These are phyloP conservation scores for Yamadazyma buinensis DNA, from an alignment of 1,139 yeast genomes.

Conservation along the genomic window DNA sequence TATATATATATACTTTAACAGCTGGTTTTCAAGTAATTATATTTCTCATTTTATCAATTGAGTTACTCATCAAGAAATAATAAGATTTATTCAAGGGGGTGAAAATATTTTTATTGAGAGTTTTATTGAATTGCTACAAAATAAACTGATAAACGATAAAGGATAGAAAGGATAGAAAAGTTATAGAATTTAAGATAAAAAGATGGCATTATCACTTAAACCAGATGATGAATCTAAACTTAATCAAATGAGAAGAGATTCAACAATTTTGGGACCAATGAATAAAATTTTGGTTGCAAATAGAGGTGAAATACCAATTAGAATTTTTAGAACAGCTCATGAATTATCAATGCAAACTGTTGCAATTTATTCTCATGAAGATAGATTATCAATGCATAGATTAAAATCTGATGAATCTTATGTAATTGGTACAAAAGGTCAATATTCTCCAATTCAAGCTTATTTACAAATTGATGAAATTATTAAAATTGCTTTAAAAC, in stretches of 20 bases:
- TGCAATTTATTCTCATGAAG: constrained; percentile 96
- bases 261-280: constrained; percentile 59
- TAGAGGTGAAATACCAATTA: constrained; percentile 90
- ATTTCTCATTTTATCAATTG: no score
- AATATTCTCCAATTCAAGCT: constrained; percentile 93
- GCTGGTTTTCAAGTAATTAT: no score
- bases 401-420: constrained; percentile 91
- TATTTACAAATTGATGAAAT: constrained; percentile 95
- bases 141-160: no score
- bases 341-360: constrained; percentile 97
- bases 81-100: no score
- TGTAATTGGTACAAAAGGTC: constrained; percentile 85
- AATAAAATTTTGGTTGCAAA: constrained; percentile 87
- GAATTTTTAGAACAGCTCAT: constrained; percentile 96
- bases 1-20: no score
- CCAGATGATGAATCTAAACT: constrained; percentile 24
- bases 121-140: no score
- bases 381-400: constrained; percentile 91
- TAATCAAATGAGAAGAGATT: constrained; percentile 58
- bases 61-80: no score
- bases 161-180: no score
- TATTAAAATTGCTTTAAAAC: constrained; percentile 81
- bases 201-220: no score
- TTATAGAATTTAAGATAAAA: no score
- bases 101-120: no score